Base-by-base conservation (phyloP, 2,329 filamentous ascomycete genomes). In the Zymoseptoria passerinii region DNA sequence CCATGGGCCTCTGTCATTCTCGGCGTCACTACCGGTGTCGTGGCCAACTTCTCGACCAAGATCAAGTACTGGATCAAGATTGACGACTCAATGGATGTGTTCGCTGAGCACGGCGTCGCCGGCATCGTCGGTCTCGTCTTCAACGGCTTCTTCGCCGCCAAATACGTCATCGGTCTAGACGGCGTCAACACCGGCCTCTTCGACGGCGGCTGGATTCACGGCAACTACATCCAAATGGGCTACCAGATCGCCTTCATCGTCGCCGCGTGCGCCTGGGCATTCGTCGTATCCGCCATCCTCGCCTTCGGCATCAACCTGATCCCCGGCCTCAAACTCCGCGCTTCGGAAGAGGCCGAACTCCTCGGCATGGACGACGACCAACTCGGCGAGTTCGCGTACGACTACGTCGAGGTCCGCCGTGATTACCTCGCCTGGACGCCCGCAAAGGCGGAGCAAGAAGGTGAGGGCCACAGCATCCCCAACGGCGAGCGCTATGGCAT, bases 341-440 rank as follows among this genome's bases (percentile, higher is more conserved):
- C 89, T 8, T 87, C 83, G 27, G 88, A 91, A 69, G 87, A 92
- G 74, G 89, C 89, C 23, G 89, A 94, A 75, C 83, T 92, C 10
- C 83, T 92, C 58, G 89, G 89, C 66, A 92, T 92, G 88, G 89
- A 94, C 70, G 89, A 92, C 71, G 89, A 92, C 75, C 89, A 94
- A 77, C 88, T 92, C 67, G 89, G 89, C 74, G 89, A 94, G 75
- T 94, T 92, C 71, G 89, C 89, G 10, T 92, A 92, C 78, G 89
- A 94, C 73, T 94, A 92, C 73, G 89, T 94, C 65, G 89, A 94
- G 80, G 88, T 92, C 59, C 87, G 89, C 70, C 85, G 89, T 69
- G 89, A 94, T 75, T 94, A 92, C 79, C 83, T 94, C 48, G 89
- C 89, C 59, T 94, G 89, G 89, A 92, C 88, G 28, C 89, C 89